Evolutionary conservation across 108 stramenopile genomes (phyloP), one percentile per base, ranked within the genome.

Genomic region (Pseudonitzschia multiseries): DNA sequence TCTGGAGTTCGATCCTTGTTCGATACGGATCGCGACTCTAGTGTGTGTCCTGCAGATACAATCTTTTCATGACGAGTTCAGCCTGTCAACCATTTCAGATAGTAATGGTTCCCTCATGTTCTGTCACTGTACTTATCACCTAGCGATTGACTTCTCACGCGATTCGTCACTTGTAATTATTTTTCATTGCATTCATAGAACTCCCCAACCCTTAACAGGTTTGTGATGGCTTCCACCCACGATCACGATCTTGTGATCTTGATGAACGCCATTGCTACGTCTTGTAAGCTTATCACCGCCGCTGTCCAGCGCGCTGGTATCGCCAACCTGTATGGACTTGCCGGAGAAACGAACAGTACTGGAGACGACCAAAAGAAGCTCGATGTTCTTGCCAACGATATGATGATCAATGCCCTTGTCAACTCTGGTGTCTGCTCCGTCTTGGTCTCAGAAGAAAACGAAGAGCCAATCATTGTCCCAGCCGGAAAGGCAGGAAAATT

Each of bases 341-440:
- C 97, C 10, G 99, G 99, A 17, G 92, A 96, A 74, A 89, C 92
- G 65, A 99, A 98, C 86, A 84, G 86, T 41, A 97, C 97, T n/a
- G 98, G 99, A 21, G 99, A 99, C 74, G 96, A 98, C 79, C 96
- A 97, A 69, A 99, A 99, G 84, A 99, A 98, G 84, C 93, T 99
- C n/a, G 98, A 99, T 80, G 91, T 99, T 32, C 78, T 99, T 76
- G 92, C 97, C 22, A 96, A 98, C 74, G 99, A 99, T 51, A 98
- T 98, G 90, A 96, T 99, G 89, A 96, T 98, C 74, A 98, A 97
- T 77, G 94, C 97, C 0, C 87, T 99, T 51, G 84, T 93, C 68
- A 80, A 89, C 77, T 92, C 87, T 46, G 94, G 93, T 52, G 96
- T 96, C 46, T 98, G 97, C 87, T 80, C 83, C 69, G 93, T 99